Base-by-base conservation (phyloP, 2,329 filamentous ascomycete species). In the Davidsoniella australis region DNA sequence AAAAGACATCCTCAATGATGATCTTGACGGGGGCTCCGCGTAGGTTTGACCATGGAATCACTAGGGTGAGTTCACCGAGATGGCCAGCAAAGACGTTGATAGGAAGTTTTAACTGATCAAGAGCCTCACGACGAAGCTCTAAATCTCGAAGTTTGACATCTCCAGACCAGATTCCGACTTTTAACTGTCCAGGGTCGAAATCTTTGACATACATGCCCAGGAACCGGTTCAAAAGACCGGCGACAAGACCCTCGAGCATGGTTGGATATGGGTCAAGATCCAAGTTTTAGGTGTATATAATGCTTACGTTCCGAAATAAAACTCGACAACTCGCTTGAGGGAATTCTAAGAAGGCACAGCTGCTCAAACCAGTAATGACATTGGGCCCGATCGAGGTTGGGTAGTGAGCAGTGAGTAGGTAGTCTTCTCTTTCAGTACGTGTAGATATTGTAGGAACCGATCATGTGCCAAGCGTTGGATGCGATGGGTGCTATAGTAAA, bases 131-230 rank as follows among this genome's bases (percentile, higher is more conserved):
- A 50, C 88, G 85, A 44, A 99, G 75, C 68, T 98, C 85, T 52
- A 99, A 80, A 59, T 98, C 81, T 53, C 81, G 80, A 42, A 99
- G 74, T 68, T 94, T 94, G 60, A 98, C 91, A 69, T 99, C 91
- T 58, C 93, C 91, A 18, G 85, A 94, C 91, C 89, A 98, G 60
- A 98, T 98, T 55, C 93, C 91, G 55, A 98, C 88, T 63, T 98
- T 98, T 56, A 99, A 75, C 70, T 98, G 91, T 60, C 86, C 83
- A 49, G 91, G 86, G 66, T 99, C 91, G 64, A 99, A 98, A 68
- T 98, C 96, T 75, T 94, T 88, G 66, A 99, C 89, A 66, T 98
- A 98, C 83, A 96, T 94, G 74, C 91, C 93, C 77, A 99, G 70
- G 68, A 98, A 96, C 71, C 93, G 84, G 71, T 98, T 98, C 59